A percentile compares a stretch with the other conserved stretches of the same genome.
These are phyloP conservation scores for Auriscalpium microsporum DNA, from an alignment of 768 basidiomycete genomes.

Conservation along the genomic window DNA sequence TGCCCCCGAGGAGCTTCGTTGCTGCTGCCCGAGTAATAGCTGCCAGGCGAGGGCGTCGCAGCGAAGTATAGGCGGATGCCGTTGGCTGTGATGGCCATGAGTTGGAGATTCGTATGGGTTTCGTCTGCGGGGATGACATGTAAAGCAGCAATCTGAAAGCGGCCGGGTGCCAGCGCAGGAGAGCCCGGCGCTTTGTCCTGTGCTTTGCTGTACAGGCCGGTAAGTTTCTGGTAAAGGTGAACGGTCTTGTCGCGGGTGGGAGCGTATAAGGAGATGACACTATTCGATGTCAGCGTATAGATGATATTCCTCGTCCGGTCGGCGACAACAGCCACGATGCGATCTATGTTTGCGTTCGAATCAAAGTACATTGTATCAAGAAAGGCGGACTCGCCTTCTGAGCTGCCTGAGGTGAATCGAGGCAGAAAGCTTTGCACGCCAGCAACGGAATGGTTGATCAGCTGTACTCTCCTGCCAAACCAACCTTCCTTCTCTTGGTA, in stretches of 20 bases:
- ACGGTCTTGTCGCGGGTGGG: slow-evolving; percentile 56
- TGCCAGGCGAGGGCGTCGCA: slow-evolving; percentile 38
- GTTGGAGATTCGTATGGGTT: slow-evolving; percentile 60
- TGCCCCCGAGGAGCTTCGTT: slow-evolving; percentile 18
- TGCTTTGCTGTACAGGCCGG: slow-evolving; percentile 64
- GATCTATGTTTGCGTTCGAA: slow-evolving; percentile 38
- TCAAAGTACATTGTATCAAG: neutral
- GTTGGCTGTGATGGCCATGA: slow-evolving; percentile 75
- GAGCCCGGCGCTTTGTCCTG: slow-evolving; percentile 78
- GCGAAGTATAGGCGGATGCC: slow-evolving; percentile 83
- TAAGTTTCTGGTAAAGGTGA: slow-evolving; percentile 66
- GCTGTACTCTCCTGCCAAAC: slow-evolving; percentile 80
- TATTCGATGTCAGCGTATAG: slow-evolving; percentile 66
- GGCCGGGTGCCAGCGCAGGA: slow-evolving; percentile 59
- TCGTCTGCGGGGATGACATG: slow-evolving; percentile 62
- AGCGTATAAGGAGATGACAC: slow-evolving; percentile 59
- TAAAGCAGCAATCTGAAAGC: slow-evolving; percentile 61
- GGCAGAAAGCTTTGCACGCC: slow-evolving; percentile 75
- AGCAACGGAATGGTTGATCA: slow-evolving; percentile 82
- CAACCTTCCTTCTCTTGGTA: slow-evolving; percentile 88
- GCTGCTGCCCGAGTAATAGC: slow-evolving; percentile 39
- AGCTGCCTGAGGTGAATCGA: slow-evolving; percentile 51
- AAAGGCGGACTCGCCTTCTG: slow-evolving; percentile 47
- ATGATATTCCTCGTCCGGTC: slow-evolving; percentile 65
- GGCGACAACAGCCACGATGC: slow-evolving; percentile 57